phyloP scores from a whole-genome alignment of 2,329 filamentous ascomycete species.

The Bipolaris gigantea region DNA sequence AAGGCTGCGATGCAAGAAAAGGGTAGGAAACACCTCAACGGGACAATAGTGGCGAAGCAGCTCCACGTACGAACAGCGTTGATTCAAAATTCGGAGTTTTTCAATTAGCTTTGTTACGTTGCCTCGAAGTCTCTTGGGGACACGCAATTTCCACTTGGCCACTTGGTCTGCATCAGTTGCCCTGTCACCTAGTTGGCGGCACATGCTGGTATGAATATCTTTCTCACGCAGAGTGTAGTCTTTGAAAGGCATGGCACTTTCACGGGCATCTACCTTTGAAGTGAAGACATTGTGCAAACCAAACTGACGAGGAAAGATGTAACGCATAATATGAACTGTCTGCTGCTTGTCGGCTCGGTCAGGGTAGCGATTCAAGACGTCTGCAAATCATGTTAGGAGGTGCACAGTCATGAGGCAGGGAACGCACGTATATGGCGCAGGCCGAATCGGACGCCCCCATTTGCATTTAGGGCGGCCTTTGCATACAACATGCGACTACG shows the following conservation, averaged over 20 bases:
- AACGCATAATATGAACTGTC: conserved; percentile 77
- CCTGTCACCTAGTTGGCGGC: conserved; percentile 20
- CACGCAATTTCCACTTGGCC: conserved; percentile 41
- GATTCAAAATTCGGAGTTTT: conserved; percentile 70
- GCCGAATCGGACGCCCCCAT: conserved; percentile 70
- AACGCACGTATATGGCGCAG: conserved; percentile 77
- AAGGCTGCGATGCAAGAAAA: not conserved
- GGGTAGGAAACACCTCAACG: conserved; percentile 24
- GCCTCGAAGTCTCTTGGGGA: conserved; percentile 72
- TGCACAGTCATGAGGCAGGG: not conserved
- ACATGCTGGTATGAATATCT: conserved; percentile 62
- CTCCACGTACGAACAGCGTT: conserved; percentile 75
- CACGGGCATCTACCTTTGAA: conserved; percentile 62
- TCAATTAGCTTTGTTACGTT: conserved; percentile 60
- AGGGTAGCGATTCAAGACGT: conserved; percentile 75
- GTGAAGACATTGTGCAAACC: conserved; percentile 91
- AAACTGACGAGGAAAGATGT: conserved; percentile 92
- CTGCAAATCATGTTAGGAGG: conserved; percentile 50
- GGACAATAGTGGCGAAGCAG: conserved; percentile 83
- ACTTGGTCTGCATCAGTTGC: conserved; percentile 21
- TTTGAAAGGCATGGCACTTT: conserved; percentile 74
- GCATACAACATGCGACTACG: conserved; percentile 87
- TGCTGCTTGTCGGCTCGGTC: conserved; percentile 53
- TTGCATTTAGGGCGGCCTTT: conserved; percentile 68
- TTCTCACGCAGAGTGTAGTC: conserved; percentile 85